Base-by-base conservation (phyloP, 345 rosid genomes). In the Syzygium oleosum region DNA sequence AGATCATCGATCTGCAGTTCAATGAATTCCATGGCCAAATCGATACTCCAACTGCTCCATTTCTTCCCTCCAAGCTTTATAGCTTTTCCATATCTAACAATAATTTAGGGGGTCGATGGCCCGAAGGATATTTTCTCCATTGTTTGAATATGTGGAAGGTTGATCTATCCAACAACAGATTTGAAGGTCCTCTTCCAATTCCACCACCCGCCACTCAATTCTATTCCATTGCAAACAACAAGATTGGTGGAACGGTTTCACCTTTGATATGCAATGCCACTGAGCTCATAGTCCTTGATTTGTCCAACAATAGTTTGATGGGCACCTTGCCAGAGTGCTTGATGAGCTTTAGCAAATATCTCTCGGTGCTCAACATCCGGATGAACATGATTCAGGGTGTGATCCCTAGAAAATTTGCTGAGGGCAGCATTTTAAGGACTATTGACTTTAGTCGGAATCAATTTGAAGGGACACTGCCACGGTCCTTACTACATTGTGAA, bases 111-210 rank as follows among this genome's bases (percentile, higher is more conserved):
- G 90, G 90, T 38, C 6, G 10, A 17, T 56, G 80, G 86, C 88
- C 87, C 1, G 27, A 68, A 6, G 52, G 5, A 7, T 84, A 77
- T 11, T 51, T 88, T 22, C 61, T 11, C 16, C 85, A 34, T 46
- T 0, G 2, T 0, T 52, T 63, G 61, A 80, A 55, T 54, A 14
- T 59, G 5, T 54, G 84, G 2, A 73, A 8, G 2, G 1, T 89
- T 12, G 87, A 84, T 6, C 65, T 91, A 43, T 88, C 91, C 7
- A 54, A 86, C 9, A 89, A 91, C 27, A 53, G 12, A 25, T 86
- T 91, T 52, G 59, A 58, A 31, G 63, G 84, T 19, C 38, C 19
- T 5, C 6, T 86, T 17, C 87, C 87, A 51, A 63, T 73, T 34
- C 87, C 85, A 41, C 54, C 55, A 1, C 65, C 61, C 21, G 10